phyloP scores from a whole-genome alignment of 768 basidiomycete species.

The Cyathus striatus region DNA sequence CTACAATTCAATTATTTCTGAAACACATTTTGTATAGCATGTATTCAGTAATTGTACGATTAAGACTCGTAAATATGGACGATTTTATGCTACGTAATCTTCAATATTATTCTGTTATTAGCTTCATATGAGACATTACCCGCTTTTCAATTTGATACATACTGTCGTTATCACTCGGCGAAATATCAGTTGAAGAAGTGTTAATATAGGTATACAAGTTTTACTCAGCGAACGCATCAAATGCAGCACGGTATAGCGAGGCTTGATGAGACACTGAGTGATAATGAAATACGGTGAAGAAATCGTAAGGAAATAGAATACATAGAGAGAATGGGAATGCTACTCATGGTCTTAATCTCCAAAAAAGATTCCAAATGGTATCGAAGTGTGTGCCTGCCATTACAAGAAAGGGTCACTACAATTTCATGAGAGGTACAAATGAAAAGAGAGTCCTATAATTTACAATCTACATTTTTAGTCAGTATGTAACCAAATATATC shows the following conservation, averaged over 20 bases:
- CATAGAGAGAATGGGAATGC: background rate
- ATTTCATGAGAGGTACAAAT: background rate
- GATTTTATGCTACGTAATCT: too few relatives aligned
- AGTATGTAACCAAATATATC: background rate
- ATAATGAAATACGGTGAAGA: background rate
- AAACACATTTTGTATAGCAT: too few relatives aligned
- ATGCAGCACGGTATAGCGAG: background rate
- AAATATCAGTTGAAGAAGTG: too few relatives aligned
- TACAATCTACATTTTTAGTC: background rate
- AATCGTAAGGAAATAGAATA: background rate
- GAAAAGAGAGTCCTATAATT: background rate
- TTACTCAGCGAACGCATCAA: background rate
- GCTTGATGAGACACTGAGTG: background rate
- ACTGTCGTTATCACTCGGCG: too few relatives aligned
- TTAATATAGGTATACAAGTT: background rate
- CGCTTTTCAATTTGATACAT: too few relatives aligned
- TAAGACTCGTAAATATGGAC: too few relatives aligned
- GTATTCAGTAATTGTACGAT: too few relatives aligned
- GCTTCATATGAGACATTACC: too few relatives aligned
- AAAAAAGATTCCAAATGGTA: background rate
- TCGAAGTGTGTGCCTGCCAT: background rate
- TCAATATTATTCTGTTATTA: too few relatives aligned
- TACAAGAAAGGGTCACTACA: background rate
- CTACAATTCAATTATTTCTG: too few relatives aligned
- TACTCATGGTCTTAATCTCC: background rate